These are phyloP conservation scores for Phytopythium boreale DNA, from an alignment of 352 stramenopile genomes.

Conservation along the genomic window DNA sequence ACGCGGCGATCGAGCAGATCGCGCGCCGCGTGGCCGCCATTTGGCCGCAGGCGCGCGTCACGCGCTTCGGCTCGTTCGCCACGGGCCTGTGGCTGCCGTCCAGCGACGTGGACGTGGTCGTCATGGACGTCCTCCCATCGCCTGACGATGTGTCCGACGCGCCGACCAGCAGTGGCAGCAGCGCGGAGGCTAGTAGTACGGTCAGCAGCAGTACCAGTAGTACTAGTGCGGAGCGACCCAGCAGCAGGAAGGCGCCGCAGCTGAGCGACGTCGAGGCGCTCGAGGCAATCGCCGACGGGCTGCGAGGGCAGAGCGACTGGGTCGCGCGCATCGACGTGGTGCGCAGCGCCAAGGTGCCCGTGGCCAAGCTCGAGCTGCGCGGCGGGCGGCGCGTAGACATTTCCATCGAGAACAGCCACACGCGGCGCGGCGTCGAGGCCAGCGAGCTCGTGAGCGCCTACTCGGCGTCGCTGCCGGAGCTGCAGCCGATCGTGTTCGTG, in stretches of 20 bases:
- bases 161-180: background rate
- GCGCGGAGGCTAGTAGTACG: background rate
- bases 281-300: conserved; percentile 44
- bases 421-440: conserved; percentile 70
- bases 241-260: background rate
- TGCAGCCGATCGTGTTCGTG: conserved; percentile 83
- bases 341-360: conserved; percentile 77
- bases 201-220: conserved; percentile 14
- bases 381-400: conserved; percentile 78
- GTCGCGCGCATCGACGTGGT: conserved; percentile 81
- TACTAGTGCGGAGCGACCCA: background rate
- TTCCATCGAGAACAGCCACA: conserved; percentile 87
- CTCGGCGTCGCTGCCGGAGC: conserved; percentile 51
- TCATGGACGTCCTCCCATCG: conserved; percentile 45
- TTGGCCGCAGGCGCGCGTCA: conserved; percentile 71
- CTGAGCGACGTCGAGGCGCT: conserved; percentile 43
- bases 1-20: conserved; percentile 72
- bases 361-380: conserved; percentile 77
- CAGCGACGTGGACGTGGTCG: conserved; percentile 88
- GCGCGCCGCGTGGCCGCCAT: conserved; percentile 56
- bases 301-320: conserved; percentile 58
- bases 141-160: background rate
- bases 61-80: conserved; percentile 82
- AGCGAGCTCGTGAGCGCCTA: conserved; percentile 82
- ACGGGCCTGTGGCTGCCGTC: conserved; percentile 86